Evolutionary conservation across 257 asterid genomes (phyloP).

Genomic region (Lithospermum erythrorhizon): DNA sequence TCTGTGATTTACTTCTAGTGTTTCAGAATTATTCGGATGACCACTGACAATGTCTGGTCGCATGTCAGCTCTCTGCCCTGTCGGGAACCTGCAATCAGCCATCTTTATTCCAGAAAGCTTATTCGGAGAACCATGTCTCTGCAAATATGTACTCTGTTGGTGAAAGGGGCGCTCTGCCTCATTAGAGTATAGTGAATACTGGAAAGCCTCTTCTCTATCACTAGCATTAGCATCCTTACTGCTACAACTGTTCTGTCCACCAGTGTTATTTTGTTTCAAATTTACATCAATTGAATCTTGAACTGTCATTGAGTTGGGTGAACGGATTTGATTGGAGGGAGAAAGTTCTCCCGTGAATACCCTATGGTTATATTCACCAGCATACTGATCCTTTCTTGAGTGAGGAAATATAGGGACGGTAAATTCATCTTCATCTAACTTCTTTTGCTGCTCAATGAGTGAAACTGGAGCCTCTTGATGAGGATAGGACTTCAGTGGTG

Average conservation of each 20-base stretch:
- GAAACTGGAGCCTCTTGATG: constrained; percentile 21
- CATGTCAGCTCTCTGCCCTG: constrained; percentile 18
- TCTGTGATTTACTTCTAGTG: not conserved
- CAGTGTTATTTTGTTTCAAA: constrained; percentile 14
- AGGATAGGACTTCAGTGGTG: constrained; percentile 17
- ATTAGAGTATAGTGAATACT: constrained; percentile 21
- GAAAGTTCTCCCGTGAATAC: constrained; percentile 19
- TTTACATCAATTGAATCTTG: constrained; percentile 8
- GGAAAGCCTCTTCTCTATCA: constrained; percentile 3
- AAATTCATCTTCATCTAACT: constrained; percentile 51
- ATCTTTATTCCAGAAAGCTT: constrained; percentile 14
- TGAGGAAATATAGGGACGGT: constrained; percentile 53
- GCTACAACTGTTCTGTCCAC: not conserved
- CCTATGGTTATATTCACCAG: constrained; percentile 6
- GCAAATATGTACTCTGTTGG: constrained; percentile 19
- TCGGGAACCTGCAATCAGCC: constrained; percentile 17
- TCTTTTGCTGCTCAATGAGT: constrained; percentile 33
- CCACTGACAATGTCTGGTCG: constrained; percentile 13
- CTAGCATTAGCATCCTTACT: not conserved
- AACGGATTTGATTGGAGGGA: constrained; percentile 20
- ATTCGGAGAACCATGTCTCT: constrained; percentile 13
- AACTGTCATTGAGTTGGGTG: constrained; percentile 14
- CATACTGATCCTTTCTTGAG: constrained; percentile 27
- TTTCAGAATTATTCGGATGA: constrained; percentile 13
- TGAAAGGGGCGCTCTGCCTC: constrained; percentile 16